Conservation (phyloP, 2,329 filamentous ascomycete genomes). For the Trematosphaeria pertusa region DNA sequence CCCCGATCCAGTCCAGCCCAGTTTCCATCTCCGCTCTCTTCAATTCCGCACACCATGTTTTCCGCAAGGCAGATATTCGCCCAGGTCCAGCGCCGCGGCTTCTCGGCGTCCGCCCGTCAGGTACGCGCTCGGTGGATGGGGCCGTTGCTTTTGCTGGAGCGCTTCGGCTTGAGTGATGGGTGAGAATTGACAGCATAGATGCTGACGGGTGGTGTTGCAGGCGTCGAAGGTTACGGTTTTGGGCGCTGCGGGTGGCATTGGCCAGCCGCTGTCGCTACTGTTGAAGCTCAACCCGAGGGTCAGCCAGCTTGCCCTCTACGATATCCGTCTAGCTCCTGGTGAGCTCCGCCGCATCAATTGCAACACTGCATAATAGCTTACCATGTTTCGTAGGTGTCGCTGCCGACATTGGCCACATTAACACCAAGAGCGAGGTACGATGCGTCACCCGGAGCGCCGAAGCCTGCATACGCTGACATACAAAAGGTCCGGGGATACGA, state of each 20-base stretch:
- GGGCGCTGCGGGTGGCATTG: conserved; percentile 96
- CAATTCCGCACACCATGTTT: conserved; percentile 66
- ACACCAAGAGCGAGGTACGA: conserved; percentile 84
- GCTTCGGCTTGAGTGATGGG: conserved; percentile 11
- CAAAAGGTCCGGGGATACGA: conserved; percentile 83
- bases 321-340: conserved; percentile 95
- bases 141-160: conserved; percentile 32
- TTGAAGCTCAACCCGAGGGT: conserved; percentile 98
- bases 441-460: conserved; percentile 8
- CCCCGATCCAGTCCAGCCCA: conserved; percentile 27
- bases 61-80: conserved; percentile 62
- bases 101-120: conserved; percentile 60
- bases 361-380: conserved; percentile 18
- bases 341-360: conserved; percentile 49
- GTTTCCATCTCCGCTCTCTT: conserved; percentile 29
- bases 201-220: conserved; percentile 58
- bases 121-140: conserved; percentile 45
- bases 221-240: conserved; percentile 97
- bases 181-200: conserved; percentile 19
- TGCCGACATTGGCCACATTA: conserved; percentile 97
- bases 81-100: conserved; percentile 59
- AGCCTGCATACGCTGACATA: conserved; percentile 26
- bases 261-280: conserved; percentile 95
- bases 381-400: conserved; percentile 76
- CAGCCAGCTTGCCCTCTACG: conserved; percentile 93